Base-by-base conservation (phyloP, 441 rosid genomes). In the Breynia disticha region DNA sequence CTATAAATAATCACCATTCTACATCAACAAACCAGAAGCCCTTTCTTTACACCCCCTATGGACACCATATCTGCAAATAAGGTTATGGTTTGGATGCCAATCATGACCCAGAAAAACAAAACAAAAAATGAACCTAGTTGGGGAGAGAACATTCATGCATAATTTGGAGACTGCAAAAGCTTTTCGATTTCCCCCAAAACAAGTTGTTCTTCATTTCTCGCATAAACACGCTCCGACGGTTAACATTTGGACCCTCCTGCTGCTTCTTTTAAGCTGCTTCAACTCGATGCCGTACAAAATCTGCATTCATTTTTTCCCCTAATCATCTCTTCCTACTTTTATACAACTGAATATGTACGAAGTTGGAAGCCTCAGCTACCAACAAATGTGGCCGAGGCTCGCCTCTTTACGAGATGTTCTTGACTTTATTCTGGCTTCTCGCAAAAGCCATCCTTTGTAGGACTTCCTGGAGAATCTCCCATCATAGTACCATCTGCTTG, bases 381-480 rank as follows among this genome's bases (percentile, higher is more conserved):
- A 38, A 19, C 20, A 60, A 52, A 52, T 59, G 18, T 56, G 62
- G 64, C 67, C 18, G 38, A 5, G 56, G 55, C 60, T 28, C 55
- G 56, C 48, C 60, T 52, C 55, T 59, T 45, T 62, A 44, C 61
- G 16, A 17, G 37, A 51, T 11, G 43, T 2, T 11, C 61, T 74
- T 61, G 74, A 47, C 67, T 59, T 32, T 50, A 58, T 46, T 57
- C 66, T 50, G 41, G 47, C 46, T 63, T 62, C 59, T 63, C 62
- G 2, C 66, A 49, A 45, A 53, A 49, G 52, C 42, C 58, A 48
- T 65, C 80, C 17, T 47, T 46, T n/a, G 59, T 45, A 15, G 74
- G 70, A 67, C 66, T 76, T 39, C 60, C 79, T 15, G 67, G 66
- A 47, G 71, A 51, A 56, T 80, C 82, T 57, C 67, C 76, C 0